These are phyloP conservation scores for Alternaria dauci DNA, from an alignment of 2,329 filamentous ascomycete species.

Conservation along the genomic window DNA sequence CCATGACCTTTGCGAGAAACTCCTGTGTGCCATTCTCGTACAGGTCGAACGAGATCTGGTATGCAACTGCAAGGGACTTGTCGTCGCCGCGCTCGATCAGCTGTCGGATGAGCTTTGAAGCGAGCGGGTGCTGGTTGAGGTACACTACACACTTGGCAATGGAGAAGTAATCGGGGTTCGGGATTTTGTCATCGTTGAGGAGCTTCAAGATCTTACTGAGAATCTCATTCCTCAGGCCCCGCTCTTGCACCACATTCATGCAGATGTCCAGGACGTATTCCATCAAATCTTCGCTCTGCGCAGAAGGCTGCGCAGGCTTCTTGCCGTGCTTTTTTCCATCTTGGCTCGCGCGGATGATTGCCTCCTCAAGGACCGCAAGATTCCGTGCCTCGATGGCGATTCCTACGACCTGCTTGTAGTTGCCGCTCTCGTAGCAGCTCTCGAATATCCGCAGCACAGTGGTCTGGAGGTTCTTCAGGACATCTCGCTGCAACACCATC, in stretches of 20 bases:
- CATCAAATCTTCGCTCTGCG: conserved; percentile 88
- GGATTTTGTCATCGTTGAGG: conserved; percentile 91
- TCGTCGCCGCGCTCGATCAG: conserved; percentile 82
- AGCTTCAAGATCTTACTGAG: conserved; percentile 91
- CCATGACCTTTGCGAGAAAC: conserved; percentile 88
- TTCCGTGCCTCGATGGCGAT: conserved; percentile 96
- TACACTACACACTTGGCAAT: conserved; percentile 99
- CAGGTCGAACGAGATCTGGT: conserved; percentile 97
- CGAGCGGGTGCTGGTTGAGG: conserved; percentile 88
- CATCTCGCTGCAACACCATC: conserved; percentile 74
- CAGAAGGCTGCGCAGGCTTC: conserved; percentile 61
- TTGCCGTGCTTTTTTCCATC: conserved; percentile 76
- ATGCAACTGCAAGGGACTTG: conserved; percentile 83
- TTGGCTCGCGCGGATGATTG: conserved; percentile 88
- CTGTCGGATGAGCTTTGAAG: conserved; percentile 82
- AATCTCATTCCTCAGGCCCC: conserved; percentile 83
- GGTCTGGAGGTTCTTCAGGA: conserved; percentile 79
- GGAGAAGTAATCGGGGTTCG: conserved; percentile 94
- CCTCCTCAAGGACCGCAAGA: conserved; percentile 82
- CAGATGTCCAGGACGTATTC: conserved; percentile 95
- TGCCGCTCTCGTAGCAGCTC: conserved; percentile 82
- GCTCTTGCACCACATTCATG: conserved; percentile 97
- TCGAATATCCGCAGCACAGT: conserved; percentile 92
- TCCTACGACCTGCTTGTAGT: conserved; percentile 94
- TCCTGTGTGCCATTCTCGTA: conserved; percentile 99